Evolutionary conservation across 139 green algal genomes (phyloP), one percentile per base, ranked within the genome.

Genomic region (Chlamydomonas sp.): DNA sequence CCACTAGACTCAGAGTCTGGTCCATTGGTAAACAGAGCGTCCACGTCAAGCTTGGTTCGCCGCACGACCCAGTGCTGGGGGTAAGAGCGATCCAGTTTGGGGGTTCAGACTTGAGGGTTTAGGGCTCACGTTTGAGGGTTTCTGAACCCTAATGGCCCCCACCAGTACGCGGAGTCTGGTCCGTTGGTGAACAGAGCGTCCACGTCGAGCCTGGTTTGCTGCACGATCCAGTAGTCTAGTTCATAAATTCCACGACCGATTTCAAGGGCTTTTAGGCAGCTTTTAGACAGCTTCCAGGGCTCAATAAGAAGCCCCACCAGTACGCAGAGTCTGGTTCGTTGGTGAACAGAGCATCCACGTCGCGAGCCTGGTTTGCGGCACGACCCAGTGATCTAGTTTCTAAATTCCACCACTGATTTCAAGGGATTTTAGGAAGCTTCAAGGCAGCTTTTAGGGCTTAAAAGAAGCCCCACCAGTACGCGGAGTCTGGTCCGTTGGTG

Each of bases 31-130:
- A 85, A 92, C 30, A 92, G 74, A 5, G 58, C 73, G 39, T 90
- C 78, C 4, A 91, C 71, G 64, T 87, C 76, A 26, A 92, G 76
- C 6, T 37, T 36, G 24, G 83, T 65, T 0, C 47, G 3, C 0
- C 85, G 75, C 13, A 92, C 62, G 0, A 90, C 1, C 31, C 81
- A 91, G 72, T 91, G n/a, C n/a, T n/a, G n/a, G n/a, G n/a, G n/a
- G n/a, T n/a, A n/a, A n/a, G n/a, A n/a, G n/a, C n/a, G n/a, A n/a
- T n/a, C n/a, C n/a, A n/a, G n/a, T n/a, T n/a, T n/a, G n/a, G n/a
- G n/a, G n/a, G n/a, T n/a, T n/a, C n/a, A n/a, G n/a, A n/a, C 70
- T n/a, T n/a, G n/a, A n/a, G n/a, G n/a, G n/a, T n/a, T n/a, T n/a
- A n/a, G n/a, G n/a, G 73, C n/a, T n/a, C n/a, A n/a, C n/a, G n/a